These are phyloP conservation scores for Cytauxzoon felis DNA, from an alignment of 169 alveolate genomes.

Conservation along the genomic window DNA sequence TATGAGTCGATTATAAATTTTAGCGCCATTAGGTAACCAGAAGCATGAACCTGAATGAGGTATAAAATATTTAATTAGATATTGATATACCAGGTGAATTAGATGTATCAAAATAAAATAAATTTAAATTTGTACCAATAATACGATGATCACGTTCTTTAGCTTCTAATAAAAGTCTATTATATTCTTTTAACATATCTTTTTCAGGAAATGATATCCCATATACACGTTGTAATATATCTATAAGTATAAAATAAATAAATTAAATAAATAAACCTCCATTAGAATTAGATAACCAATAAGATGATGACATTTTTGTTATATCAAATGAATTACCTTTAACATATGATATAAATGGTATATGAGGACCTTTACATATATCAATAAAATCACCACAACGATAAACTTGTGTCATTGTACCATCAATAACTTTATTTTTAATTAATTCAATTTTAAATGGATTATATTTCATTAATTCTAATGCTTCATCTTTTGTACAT, in stretches of 20 bases:
- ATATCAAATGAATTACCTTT: conserved; percentile 87
- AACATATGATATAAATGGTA: conserved; percentile 91
- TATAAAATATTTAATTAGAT: conserved; percentile 37
- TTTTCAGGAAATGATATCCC: conserved; percentile 97
- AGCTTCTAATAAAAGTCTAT: conserved; percentile 92
- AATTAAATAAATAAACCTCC: too few species aligned
- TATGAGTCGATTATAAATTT: conserved; percentile 91
- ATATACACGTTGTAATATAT: conserved; percentile 96
- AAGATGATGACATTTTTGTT: conserved; percentile 95
- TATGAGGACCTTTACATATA: conserved; percentile 99
- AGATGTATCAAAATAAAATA: conserved; percentile 92
- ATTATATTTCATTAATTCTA: conserved; percentile 92
- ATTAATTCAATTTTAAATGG: conserved; percentile 97
- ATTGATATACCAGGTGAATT: conserved; percentile 77
- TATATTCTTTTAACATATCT: conserved; percentile 89
- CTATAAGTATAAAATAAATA: too few species aligned
- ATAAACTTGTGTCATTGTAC: conserved; percentile 92
- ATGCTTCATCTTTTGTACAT: conserved; percentile 94
- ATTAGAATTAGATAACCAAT: conserved; percentile 94
- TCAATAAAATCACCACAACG: conserved; percentile 97
- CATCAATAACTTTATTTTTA: conserved; percentile 91
- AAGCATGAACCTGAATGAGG: conserved; percentile 87
- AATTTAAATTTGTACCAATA: conserved; percentile 88
- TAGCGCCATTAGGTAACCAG: conserved; percentile 96
- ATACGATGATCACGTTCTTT: conserved; percentile 97